Evolutionary conservation across 331 rosid species (phyloP).

Genomic region (Prunus yedoensis): DNA sequence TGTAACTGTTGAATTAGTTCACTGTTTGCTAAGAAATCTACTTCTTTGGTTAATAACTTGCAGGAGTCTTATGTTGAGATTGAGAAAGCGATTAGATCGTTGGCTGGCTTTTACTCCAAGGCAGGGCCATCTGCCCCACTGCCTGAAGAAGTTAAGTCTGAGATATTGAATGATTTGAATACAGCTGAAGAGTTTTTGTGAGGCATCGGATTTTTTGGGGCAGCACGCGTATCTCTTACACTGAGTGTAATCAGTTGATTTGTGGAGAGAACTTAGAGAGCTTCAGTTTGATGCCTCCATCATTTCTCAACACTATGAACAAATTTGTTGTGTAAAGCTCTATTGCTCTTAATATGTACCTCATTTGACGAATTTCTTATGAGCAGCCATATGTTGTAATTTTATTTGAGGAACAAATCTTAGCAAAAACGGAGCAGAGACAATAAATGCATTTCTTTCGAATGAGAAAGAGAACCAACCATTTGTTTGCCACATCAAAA

Average conservation of each 20-base stretch:
- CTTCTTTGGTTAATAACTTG: conserved; percentile 17
- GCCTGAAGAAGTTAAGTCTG: conserved; percentile 64
- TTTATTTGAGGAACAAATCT: not conserved
- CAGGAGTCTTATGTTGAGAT: conserved; percentile 76
- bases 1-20: conserved; percentile 3
- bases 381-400: not conserved
- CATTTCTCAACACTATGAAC: no score
- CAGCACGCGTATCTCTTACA: conserved; percentile 4
- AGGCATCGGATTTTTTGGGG: not conserved
- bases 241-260: no score
- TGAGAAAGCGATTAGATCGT: conserved; percentile 79
- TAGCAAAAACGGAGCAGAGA: not conserved
- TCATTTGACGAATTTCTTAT: not conserved
- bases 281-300: not conserved
- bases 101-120: conserved; percentile 77
- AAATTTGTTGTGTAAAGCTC: not conserved
- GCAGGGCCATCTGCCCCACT: conserved; percentile 88
- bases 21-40: not conserved
- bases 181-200: conserved; percentile 70
- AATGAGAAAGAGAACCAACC: no score
- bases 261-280: not conserved
- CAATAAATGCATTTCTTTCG: no score
- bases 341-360: not conserved
- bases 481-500: no score
- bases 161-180: conserved; percentile 61